phyloP scores from a whole-genome alignment of 2,329 filamentous ascomycete genomes.

The Xylariales sp. region DNA sequence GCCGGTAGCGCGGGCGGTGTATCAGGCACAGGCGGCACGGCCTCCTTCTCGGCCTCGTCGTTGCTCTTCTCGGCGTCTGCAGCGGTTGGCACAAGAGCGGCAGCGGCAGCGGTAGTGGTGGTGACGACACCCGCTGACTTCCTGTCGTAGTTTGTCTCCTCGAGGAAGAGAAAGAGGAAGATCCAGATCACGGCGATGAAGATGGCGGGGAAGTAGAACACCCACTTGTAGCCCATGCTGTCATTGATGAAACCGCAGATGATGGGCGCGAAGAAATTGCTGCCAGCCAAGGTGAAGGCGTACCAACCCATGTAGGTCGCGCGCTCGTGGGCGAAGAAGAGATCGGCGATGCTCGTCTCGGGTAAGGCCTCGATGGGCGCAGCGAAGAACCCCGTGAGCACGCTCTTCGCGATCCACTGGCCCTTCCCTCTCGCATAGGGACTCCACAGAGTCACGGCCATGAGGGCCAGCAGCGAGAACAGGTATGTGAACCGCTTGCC shows the following conservation, averaged over 20 bases:
- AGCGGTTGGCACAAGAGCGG: too few species aligned
- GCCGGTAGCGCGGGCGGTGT: too few species aligned
- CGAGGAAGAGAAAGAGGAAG: constrained; percentile 51
- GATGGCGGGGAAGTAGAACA: constrained; percentile 37
- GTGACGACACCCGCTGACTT: constrained; percentile 17
- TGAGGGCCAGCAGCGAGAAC: constrained; percentile 27
- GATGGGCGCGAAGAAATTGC: constrained; percentile 39
- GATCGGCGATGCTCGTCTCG: constrained; percentile 37
- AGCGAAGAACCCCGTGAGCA: constrained; percentile 38
- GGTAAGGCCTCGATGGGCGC: constrained; percentile 42
- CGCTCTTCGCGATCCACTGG: constrained; percentile 40
- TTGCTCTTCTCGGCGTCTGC: too few species aligned
- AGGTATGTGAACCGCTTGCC: constrained; percentile 37
- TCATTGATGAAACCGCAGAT: constrained; percentile 41
- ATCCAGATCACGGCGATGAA: constrained; percentile 29
- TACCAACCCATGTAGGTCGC: constrained; percentile 39
- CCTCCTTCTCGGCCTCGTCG: too few species aligned
- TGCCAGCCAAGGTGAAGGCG: constrained; percentile 31
- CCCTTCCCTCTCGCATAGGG: constrained; percentile 32
- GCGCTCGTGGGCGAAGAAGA: constrained; percentile 36
- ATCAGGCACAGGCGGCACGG: too few species aligned
- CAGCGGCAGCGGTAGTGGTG: too few species aligned
- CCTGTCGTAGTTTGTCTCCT: constrained; percentile 53
- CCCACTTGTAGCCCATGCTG: constrained; percentile 34
- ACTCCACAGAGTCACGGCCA: constrained; percentile 29